Conservation (phyloP, 371 early-diverging fungal genomes). For the Mortierella polycephala region DNA sequence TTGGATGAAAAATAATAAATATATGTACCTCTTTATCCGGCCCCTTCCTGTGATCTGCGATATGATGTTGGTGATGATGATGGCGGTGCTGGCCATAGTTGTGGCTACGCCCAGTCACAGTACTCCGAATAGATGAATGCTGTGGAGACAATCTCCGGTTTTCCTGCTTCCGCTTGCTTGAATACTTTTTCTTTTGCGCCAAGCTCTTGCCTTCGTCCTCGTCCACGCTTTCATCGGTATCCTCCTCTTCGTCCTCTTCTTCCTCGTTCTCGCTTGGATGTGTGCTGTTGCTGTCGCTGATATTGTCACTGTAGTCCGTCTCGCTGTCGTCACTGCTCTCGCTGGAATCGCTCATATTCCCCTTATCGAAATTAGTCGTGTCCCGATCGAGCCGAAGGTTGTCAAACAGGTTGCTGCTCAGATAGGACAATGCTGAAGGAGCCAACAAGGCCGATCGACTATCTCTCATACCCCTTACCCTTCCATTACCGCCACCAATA, state of each 20-base stretch:
- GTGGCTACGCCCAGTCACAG: neutral
- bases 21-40: conserved; percentile 17
- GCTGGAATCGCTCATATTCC: conserved; percentile 1
- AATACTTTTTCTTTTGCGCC: too few relatives aligned
- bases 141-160: too few relatives aligned
- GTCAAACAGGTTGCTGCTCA: conserved; percentile 33
- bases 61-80: conserved; percentile 1
- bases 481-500: neutral
- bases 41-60: conserved; percentile 1
- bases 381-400: conserved; percentile 16
- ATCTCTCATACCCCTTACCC: neutral
- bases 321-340: conserved; percentile 15
- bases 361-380: neutral
- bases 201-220: neutral
- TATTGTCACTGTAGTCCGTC: conserved; percentile 18
- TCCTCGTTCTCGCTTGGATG: conserved; percentile 25
- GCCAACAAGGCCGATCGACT: conserved; percentile 9
- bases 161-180: too few relatives aligned
- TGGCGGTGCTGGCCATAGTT: neutral
- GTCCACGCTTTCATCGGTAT: conserved; percentile 7
- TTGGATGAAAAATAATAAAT: neutral
- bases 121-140: too few relatives aligned
- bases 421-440: conserved; percentile 26
- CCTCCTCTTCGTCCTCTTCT: conserved; percentile 17
- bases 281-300: conserved; percentile 33